phyloP scores from a whole-genome alignment of 768 basidiomycete species.

The Amanita molliuscula region DNA sequence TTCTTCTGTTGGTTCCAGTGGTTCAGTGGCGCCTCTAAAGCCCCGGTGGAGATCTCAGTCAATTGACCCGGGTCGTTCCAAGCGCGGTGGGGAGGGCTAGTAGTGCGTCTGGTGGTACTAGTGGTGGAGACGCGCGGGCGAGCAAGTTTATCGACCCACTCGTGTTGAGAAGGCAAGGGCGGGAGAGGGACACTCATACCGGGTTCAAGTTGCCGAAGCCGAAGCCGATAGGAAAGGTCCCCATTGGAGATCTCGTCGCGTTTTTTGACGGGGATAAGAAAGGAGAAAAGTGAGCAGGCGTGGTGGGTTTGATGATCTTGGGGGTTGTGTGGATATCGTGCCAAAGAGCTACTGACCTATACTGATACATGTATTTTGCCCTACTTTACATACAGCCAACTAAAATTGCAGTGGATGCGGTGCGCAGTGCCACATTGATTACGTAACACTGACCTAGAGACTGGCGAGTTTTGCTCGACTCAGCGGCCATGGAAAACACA shows the following conservation, averaged over 20 bases:
- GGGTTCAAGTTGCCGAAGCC: conserved; percentile 30
- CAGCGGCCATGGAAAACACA: conserved; percentile 9
- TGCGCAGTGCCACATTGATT: no score
- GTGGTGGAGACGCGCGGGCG: conserved; percentile 14
- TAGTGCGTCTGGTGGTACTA: conserved; percentile 8
- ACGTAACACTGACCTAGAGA: background rate
- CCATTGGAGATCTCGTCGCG: conserved; percentile 72
- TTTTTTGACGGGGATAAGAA: conserved; percentile 61
- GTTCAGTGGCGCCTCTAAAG: conserved; percentile 20
- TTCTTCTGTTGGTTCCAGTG: no score
- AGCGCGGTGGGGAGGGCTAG: background rate
- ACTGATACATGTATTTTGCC: no score
- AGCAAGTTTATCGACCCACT: conserved; percentile 73
- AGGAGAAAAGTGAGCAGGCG: conserved; percentile 1
- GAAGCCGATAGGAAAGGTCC: conserved; percentile 48
- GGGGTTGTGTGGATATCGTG: background rate
- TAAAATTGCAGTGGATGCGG: no score
- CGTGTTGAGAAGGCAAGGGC: conserved; percentile 55
- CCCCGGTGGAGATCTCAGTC: conserved; percentile 30
- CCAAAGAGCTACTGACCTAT: background rate
- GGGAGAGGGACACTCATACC: conserved; percentile 21
- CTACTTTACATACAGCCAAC: no score
- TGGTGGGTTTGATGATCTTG: background rate
- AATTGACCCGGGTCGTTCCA: conserved; percentile 19
- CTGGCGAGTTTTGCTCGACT: no score